Percentiles rank a stretch among this genome's conserved stretches.
Conservation (phyloP, 2,329 filamentous ascomycete species). For the Pestalotiopsis sp. region DNA sequence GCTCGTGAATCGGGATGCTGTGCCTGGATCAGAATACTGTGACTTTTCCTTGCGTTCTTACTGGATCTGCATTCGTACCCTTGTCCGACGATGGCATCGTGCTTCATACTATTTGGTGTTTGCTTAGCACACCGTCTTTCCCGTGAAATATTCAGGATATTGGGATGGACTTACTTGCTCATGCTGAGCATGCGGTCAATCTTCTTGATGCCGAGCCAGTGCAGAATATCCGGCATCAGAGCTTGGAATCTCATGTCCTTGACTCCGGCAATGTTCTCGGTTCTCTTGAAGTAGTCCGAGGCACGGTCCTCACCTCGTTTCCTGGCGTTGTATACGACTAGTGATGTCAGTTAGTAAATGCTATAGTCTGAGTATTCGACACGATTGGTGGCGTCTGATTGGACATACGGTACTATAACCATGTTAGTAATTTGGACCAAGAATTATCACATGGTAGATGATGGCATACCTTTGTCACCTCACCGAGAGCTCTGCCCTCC, state of each 20-base stretch:
- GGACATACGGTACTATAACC: constrained; percentile 47
- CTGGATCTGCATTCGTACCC: constrained; percentile 52
- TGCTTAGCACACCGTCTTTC: constrained; percentile 21
- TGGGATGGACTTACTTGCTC: constrained; percentile 73
- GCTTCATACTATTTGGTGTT: constrained; percentile 70
- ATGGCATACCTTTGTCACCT: constrained; percentile 81
- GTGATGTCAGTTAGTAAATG: background rate
- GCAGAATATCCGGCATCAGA: constrained; percentile 95
- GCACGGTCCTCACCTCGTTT: constrained; percentile 80
- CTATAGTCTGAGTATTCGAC: background rate
- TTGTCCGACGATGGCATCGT: constrained; percentile 84
- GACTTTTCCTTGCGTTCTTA: constrained; percentile 14
- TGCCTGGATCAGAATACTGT: constrained; percentile 14
- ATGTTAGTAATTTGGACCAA: constrained; percentile 41
- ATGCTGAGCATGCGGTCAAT: constrained; percentile 98
- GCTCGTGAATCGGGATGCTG: constrained; percentile 83
- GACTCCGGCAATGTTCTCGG: constrained; percentile 97
- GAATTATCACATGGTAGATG: background rate
- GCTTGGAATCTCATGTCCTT: constrained; percentile 98
- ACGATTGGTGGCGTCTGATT: background rate
- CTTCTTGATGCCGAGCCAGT: constrained; percentile 98
- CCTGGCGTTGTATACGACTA: constrained; percentile 75
- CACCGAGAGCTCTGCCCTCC: constrained; percentile 90
- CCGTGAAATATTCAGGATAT: background rate
- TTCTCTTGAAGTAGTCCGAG: constrained; percentile 93